Evolutionary conservation across 352 stramenopile genomes (phyloP), one percentile per base, ranked within the genome.

Genomic region (Phytophthora rubi): DNA sequence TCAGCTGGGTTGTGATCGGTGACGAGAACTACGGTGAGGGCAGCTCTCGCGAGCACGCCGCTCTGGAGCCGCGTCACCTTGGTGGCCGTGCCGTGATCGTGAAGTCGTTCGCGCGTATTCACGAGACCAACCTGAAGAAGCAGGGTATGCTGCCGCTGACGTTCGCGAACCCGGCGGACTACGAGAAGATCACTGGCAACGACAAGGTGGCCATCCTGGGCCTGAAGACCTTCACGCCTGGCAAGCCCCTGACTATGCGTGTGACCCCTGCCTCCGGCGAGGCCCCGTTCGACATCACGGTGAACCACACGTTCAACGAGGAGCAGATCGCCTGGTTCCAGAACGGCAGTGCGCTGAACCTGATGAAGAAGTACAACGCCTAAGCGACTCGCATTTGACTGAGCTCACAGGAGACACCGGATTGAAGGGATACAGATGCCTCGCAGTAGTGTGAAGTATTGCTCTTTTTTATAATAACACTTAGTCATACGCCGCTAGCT

Each of bases 91-190:
- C 93, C 60, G 91, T 98, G 47, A 95, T 98, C 47, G 89, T 97
- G 39, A 97, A 97, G 83, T 97, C 89, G 77, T 98, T 98, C 72
- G 93, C 93, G 45, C 90, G 93, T 79, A 98, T 98, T 73, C 93
- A 98, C 85, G 93, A 98, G 83, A 98, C 93, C 33, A 98, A 98
- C 84, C 77, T 98, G 74, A 98, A 98, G 90, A 98, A 98, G 89
- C 93, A 98, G 80, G 93, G 93, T 71, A 97, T 98, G 91, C 87
- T 98, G 13, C 89, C 92, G 44, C 81, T 98, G 59, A 97, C 89
- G 59, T 98, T 98, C 75, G 91, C 86, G 26, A 92, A 97, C 87
- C 90, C 91, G 52, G 77, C 83, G 15, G 93, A 98, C 85, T 98
- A 98, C 74, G 91, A 98, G 80, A 90, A 91, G 77, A 97, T 98